These are phyloP conservation scores for Dactylellina drechsleri DNA, from an alignment of 2,329 filamentous ascomycete genomes.

Conservation along the genomic window DNA sequence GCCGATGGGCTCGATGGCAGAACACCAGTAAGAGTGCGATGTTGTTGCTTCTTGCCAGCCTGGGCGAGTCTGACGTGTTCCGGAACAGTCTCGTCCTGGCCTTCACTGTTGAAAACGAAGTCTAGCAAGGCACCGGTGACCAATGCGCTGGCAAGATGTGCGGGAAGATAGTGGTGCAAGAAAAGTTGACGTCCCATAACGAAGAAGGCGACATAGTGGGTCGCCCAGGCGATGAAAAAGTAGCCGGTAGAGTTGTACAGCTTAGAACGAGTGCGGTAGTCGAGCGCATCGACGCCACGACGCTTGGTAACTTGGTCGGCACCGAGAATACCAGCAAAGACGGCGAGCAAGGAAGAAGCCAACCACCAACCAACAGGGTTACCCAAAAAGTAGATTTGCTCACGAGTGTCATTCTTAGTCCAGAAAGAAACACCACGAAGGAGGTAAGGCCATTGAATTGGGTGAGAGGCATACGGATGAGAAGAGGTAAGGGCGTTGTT, in stretches of 20 bases:
- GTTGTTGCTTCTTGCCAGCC: slow-evolving; percentile 61
- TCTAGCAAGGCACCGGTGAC: slow-evolving; percentile 92
- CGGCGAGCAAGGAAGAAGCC: slow-evolving; percentile 87
- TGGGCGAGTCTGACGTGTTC: slow-evolving; percentile 58
- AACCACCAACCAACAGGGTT: slow-evolving; percentile 99
- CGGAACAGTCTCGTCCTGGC: slow-evolving; percentile 69
- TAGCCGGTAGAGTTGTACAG: slow-evolving; percentile 99
- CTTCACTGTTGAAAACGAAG: slow-evolving; percentile 94
- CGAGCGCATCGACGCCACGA: slow-evolving; percentile 90
- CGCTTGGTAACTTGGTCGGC: slow-evolving; percentile 94
- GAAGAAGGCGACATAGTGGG: slow-evolving; percentile 97
- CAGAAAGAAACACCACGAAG: slow-evolving; percentile 98
- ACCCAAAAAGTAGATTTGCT: slow-evolving; percentile 98
- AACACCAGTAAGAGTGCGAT: slow-evolving; percentile 60
- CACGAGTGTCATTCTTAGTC: slow-evolving; percentile 92
- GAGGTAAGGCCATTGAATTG: slow-evolving; percentile 97
- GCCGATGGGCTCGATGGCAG: slow-evolving; percentile 39
- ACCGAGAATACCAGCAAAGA: slow-evolving; percentile 89
- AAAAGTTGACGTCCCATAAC: slow-evolving; percentile 98
- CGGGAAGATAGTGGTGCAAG: slow-evolving; percentile 95
- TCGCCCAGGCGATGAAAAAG: slow-evolving; percentile 98
- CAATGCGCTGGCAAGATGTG: slow-evolving; percentile 87
- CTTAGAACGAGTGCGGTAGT: slow-evolving; percentile 91
- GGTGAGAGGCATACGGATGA: slow-evolving; percentile 93
- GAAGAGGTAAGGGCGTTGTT: slow-evolving; percentile 98